These are phyloP conservation scores for Lasiodiplodia sp. DNA, from an alignment of 2,329 filamentous ascomycete genomes.

Conservation along the genomic window DNA sequence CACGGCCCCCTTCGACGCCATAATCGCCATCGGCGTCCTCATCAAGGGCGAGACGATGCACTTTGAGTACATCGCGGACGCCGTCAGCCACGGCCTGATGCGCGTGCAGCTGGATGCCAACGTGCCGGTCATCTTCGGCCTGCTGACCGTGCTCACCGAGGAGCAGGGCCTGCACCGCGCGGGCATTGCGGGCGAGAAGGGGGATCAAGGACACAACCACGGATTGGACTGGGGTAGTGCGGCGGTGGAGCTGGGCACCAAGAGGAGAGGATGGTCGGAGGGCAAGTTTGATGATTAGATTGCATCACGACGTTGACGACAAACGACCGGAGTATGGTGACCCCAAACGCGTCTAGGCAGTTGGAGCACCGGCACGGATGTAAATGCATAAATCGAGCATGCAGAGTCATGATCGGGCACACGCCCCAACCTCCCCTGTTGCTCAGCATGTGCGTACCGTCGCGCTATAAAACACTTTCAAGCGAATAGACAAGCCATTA, in stretches of 20 bases:
- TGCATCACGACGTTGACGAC: neutral
- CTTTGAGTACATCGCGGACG: constrained; percentile 97
- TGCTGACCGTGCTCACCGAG: constrained; percentile 87
- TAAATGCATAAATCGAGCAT: neutral
- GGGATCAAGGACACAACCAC: constrained; percentile 78
- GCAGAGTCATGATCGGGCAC: neutral
- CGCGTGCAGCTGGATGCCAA: constrained; percentile 88
- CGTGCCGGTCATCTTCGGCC: constrained; percentile 88
- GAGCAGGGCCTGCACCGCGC: constrained; percentile 87
- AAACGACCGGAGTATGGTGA: neutral
- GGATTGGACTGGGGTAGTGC: constrained; percentile 95
- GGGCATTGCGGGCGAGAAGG: constrained; percentile 64
- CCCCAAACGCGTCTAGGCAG: neutral
- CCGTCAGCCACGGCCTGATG: constrained; percentile 92
- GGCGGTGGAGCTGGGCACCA: constrained; percentile 91
- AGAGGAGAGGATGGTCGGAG: constrained; percentile 82
- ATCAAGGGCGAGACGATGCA: constrained; percentile 99
- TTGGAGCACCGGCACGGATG: neutral
- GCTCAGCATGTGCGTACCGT: neutral
- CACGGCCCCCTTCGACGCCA: constrained; percentile 80
- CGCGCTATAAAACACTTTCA: neutral
- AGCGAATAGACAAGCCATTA: neutral
- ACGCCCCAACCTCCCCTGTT: neutral
- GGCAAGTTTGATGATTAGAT: constrained; percentile 64
- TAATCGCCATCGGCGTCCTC: constrained; percentile 93